Evolutionary conservation across 768 basidiomycete species (phyloP).

Genomic region (Gloeostereum incarnatum): DNA sequence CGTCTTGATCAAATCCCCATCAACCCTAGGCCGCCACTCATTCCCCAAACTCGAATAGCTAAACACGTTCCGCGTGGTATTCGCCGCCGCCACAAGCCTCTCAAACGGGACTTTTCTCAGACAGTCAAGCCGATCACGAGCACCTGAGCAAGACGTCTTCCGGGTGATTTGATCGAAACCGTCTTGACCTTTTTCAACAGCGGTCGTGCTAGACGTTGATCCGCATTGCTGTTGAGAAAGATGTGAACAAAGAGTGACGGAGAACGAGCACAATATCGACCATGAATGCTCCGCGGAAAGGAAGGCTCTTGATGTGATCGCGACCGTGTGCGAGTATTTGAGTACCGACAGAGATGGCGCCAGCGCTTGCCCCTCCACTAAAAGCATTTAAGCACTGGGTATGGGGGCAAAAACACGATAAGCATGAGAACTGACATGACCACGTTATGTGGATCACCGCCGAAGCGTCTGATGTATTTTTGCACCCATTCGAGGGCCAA

Average conservation of each 20-base stretch:
- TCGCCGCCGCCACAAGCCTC: conserved; percentile 29
- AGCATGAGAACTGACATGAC: conserved; percentile 40
- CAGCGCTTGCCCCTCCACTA: conserved; percentile 34
- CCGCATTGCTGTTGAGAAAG: no score
- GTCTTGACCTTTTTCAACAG: no score
- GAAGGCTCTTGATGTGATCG: conserved; percentile 32
- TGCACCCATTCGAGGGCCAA: conserved; percentile 57
- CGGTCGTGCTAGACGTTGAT: no score
- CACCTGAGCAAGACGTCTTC: conserved; percentile 29
- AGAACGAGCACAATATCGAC: no score
- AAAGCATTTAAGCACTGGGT: not conserved
- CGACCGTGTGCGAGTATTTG: conserved; percentile 41
- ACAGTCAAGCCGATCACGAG: conserved; percentile 33
- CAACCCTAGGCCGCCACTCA: no score
- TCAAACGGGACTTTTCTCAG: conserved; percentile 28
- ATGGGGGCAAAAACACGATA: no score
- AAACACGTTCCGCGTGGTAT: no score
- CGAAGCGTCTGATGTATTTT: conserved; percentile 53
- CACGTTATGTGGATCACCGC: conserved; percentile 55
- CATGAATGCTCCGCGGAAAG: conserved; percentile 44
- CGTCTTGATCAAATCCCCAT: no score
- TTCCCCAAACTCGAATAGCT: no score
- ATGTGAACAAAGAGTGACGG: no score
- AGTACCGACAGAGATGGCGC: conserved; percentile 40
- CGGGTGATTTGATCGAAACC: no score